These are phyloP conservation scores for Corchorus capsularis DNA, from an alignment of 345 rosid genomes.

Conservation along the genomic window DNA sequence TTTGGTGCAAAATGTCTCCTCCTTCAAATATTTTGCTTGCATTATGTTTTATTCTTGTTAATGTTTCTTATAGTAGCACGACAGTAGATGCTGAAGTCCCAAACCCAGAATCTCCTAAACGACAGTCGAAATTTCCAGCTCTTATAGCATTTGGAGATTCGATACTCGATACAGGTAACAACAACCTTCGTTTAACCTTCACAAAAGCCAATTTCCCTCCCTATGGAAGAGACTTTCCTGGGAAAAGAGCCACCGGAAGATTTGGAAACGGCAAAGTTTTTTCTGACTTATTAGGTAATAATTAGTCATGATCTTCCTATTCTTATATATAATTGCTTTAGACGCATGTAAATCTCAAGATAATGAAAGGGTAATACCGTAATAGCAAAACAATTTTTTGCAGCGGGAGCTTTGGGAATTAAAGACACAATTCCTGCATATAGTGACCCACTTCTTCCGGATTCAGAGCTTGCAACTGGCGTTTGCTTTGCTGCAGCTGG, in stretches of 20 bases:
- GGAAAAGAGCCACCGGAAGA: slow-evolving; percentile 38
- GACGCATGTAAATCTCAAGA: neutral
- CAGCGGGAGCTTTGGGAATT: slow-evolving; percentile 36
- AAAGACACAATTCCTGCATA: slow-evolving; percentile 35
- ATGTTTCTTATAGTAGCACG: neutral
- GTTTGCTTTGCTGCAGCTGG: slow-evolving; percentile 46
- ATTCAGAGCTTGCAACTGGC: slow-evolving; percentile 32
- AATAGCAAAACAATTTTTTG: neutral
- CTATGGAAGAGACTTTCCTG: slow-evolving; percentile 42
- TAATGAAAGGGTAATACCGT: neutral
- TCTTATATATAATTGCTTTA: too few relatives aligned
- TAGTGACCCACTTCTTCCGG: slow-evolving; percentile 29
- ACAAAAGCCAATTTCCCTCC: slow-evolving; percentile 46
- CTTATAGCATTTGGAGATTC: slow-evolving; percentile 50
- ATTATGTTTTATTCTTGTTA: neutral
- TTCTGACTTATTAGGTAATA: slow-evolving; percentile 36
- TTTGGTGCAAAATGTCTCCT: neutral
- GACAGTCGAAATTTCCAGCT: slow-evolving; percentile 14
- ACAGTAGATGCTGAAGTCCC: neutral
- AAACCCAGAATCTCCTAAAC: neutral
- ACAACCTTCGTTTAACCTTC: slow-evolving; percentile 25
- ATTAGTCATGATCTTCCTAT: neutral
- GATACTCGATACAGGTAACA: slow-evolving; percentile 44
- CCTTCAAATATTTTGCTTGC: neutral
- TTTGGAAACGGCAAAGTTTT: slow-evolving; percentile 43